These are phyloP conservation scores for Blastomyces parvus DNA, from an alignment of 2,329 filamentous ascomycete species.

Conservation along the genomic window DNA sequence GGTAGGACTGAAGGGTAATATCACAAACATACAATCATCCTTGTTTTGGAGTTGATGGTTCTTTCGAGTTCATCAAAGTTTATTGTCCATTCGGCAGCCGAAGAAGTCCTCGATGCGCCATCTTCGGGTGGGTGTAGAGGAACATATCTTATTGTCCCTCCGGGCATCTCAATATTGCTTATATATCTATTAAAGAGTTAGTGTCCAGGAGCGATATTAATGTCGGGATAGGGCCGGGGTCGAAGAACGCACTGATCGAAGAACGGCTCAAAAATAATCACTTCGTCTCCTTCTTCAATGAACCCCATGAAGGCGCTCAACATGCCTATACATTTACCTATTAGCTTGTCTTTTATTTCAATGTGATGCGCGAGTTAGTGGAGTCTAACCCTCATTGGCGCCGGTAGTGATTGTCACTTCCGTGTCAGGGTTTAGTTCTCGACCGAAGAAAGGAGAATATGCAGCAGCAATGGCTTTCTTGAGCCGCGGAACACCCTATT, in stretches of 20 bases:
- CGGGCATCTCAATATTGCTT: slow-evolving; percentile 96
- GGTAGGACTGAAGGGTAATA: slow-evolving; percentile 38
- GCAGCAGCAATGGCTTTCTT: slow-evolving; percentile 89
- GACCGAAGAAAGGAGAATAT: slow-evolving; percentile 82
- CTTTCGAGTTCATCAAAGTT: slow-evolving; percentile 73
- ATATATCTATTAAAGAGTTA: slow-evolving; percentile 55
- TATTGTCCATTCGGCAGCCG: slow-evolving; percentile 78
- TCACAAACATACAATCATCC: slow-evolving; percentile 70
- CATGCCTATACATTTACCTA: slow-evolving; percentile 51
- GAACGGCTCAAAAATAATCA: slow-evolving; percentile 96
- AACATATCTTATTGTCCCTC: slow-evolving; percentile 88
- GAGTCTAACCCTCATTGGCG: slow-evolving; percentile 38
- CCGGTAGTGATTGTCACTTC: slow-evolving; percentile 88
- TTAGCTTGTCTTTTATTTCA: not conserved
- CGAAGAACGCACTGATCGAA: slow-evolving; percentile 71
- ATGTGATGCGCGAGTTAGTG: not conserved
- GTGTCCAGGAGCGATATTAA: not conserved
- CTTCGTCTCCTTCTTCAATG: slow-evolving; percentile 86
- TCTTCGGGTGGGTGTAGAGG: slow-evolving; percentile 82
- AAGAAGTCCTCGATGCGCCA: slow-evolving; percentile 68
- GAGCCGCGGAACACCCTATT: slow-evolving; percentile 68
- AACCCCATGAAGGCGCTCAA: slow-evolving; percentile 97
- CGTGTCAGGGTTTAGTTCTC: slow-evolving; percentile 71
- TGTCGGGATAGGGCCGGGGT: slow-evolving; percentile 31
- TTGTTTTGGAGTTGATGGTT: slow-evolving; percentile 75